A percentile compares a stretch with the other conserved stretches of the same genome.
phyloP scores from a whole-genome alignment of 1,284 basidiomycete genomes.

The Inonotus obliquus region DNA sequence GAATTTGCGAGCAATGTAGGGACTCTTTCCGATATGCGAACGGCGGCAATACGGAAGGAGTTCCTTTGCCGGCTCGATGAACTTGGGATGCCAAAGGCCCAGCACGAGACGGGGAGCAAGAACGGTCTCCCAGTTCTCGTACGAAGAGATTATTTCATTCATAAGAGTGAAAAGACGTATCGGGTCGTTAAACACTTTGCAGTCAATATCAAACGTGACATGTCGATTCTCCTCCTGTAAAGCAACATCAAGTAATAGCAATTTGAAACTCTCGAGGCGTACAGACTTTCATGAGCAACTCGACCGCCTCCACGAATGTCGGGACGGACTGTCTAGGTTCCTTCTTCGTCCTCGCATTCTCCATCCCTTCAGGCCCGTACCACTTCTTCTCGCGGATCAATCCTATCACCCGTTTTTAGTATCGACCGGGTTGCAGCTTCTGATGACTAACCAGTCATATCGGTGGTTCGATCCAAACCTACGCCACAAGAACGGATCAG shows the following conservation, averaged over 20 bases:
- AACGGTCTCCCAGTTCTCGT: slow-evolving; percentile 71
- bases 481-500: slow-evolving; percentile 16
- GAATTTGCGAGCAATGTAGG: slow-evolving; percentile 70
- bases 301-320: slow-evolving; percentile 79
- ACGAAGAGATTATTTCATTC: slow-evolving; percentile 65
- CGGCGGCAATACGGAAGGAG: slow-evolving; percentile 80
- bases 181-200: slow-evolving; percentile 93
- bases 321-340: slow-evolving; percentile 84
- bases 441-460: slow-evolving; percentile 49
- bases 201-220: slow-evolving; percentile 88
- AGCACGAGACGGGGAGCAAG: slow-evolving; percentile 91
- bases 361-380: slow-evolving; percentile 72
- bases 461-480: slow-evolving; percentile 67
- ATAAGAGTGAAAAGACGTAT: slow-evolving; percentile 84
- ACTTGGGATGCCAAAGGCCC: slow-evolving; percentile 91
- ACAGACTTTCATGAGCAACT: slow-evolving; percentile 70
- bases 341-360: slow-evolving; percentile 79
- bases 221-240: slow-evolving; percentile 77
- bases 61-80: slow-evolving; percentile 72
- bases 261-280: background rate
- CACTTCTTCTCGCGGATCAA: slow-evolving; percentile 66
- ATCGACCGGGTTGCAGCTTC: slow-evolving; percentile 22
- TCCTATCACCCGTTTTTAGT: slow-evolving; percentile 36
- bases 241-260: slow-evolving; percentile 1
- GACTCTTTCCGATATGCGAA: slow-evolving; percentile 80